Base-by-base conservation (phyloP, 257 asterid species). In the Paulownia fortunei region DNA sequence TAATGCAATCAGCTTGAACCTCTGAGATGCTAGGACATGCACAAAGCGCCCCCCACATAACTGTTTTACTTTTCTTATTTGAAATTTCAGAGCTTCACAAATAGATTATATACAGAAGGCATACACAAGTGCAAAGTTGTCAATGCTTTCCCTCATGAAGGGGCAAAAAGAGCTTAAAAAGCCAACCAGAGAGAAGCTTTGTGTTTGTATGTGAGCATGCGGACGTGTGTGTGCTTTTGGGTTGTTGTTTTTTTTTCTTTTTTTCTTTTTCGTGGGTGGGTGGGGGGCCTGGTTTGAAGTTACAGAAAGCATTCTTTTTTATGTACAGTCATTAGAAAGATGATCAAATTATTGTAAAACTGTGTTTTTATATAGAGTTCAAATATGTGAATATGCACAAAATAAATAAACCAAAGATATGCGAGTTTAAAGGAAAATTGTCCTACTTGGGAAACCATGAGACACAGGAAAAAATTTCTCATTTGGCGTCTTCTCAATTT, bases 401-500 rank as follows among this genome's bases (percentile, higher is more conserved):
- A 51, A 73, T 41, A 68, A 63, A 62, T 30, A 47, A 73, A 12
- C 68, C 44, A 24, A 52, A 62, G 73, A 61, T 41, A 49, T 18
- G 58, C 18, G 56, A 36, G 10, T 37, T 42, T 12, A 64, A 49
- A 74, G 69, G 68, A 73, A 55, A 74, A 36, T 27, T 16, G 39
- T 64, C 88, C 80, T 89, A 95, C 97, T 87, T 96, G 99, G 72
- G 99, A 96, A 85, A 96, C 96, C 99, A 93, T 90, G 84, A 96
- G 99, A 85, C 97, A 92, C 39, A 92, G 80, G 80, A 88, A 90
- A 82, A 93, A 96, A 77, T 96, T 96, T 59, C 91, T 83, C 97
- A 95, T 95, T 84, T 95, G 99, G 51, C 97, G 94, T 73, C 82
- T 82, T 88, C 99, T 88, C 90, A 95, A 68, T 84, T 85, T 93